These are phyloP conservation scores for Colletotrichum sansevieriae DNA, from an alignment of 2,329 filamentous ascomycete species.

Conservation along the genomic window DNA sequence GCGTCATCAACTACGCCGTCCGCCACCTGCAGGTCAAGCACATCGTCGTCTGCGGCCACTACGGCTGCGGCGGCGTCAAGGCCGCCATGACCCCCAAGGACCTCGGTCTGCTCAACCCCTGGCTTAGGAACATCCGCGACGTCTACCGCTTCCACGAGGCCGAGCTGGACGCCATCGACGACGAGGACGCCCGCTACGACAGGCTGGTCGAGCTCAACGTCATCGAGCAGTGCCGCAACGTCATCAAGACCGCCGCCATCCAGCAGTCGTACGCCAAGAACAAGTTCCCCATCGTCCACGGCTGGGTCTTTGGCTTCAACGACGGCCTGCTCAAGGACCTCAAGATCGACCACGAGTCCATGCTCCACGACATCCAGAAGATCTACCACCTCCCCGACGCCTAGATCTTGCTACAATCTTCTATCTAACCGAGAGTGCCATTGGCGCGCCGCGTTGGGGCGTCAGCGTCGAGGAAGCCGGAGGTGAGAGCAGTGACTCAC, in stretches of 20 bases:
- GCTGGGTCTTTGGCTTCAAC: conserved; percentile 79
- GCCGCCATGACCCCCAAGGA: conserved; percentile 80
- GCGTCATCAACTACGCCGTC: conserved; percentile 90
- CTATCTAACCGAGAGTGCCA: background rate
- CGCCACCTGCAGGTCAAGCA: conserved; percentile 84
- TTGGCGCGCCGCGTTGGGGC: background rate
- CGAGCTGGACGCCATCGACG: conserved; percentile 74
- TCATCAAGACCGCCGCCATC: conserved; percentile 85
- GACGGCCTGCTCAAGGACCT: conserved; percentile 76
- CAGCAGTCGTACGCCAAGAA: conserved; percentile 76
- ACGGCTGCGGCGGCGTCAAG: conserved; percentile 82
- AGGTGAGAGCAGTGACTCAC: conserved; percentile 18
- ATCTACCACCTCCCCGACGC: conserved; percentile 69
- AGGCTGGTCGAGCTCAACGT: conserved; percentile 89
- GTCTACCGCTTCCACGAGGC: conserved; percentile 79
- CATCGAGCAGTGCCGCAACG: conserved; percentile 78
- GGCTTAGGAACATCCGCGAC: conserved; percentile 81
- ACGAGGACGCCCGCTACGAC: conserved; percentile 72
- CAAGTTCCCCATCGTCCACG: conserved; percentile 77
- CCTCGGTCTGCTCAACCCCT: conserved; percentile 78
- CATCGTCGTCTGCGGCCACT: conserved; percentile 84
- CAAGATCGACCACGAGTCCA: conserved; percentile 70
- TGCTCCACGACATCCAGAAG: conserved; percentile 73
- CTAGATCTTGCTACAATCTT: background rate
- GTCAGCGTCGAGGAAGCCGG: background rate